A percentile compares a stretch with the other conserved stretches of the same genome.
Evolutionary conservation across 179 eudicot genomes (phyloP).

Genomic region (Spinacia oleracea): DNA sequence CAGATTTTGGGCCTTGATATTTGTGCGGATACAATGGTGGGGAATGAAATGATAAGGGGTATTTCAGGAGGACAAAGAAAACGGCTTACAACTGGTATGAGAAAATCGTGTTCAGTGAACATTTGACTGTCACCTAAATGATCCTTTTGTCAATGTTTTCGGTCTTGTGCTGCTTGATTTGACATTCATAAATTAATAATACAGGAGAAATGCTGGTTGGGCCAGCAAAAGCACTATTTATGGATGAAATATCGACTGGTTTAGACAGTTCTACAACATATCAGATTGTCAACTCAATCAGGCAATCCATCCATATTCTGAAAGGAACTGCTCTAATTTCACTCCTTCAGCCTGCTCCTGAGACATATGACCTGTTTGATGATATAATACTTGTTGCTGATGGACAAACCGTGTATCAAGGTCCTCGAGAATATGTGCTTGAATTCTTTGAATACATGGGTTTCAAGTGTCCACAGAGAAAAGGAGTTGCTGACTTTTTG

Average conservation of each 20-base stretch:
- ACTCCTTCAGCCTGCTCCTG: slow-evolving; percentile 90
- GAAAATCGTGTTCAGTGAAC: neutral
- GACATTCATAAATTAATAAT: neutral
- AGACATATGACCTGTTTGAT: slow-evolving; percentile 73
- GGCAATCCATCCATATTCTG: slow-evolving; percentile 69
- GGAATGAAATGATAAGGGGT: slow-evolving; percentile 81
- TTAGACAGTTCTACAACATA: slow-evolving; percentile 87
- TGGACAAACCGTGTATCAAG: slow-evolving; percentile 82
- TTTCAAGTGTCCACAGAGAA: slow-evolving; percentile 82
- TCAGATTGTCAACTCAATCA: slow-evolving; percentile 73
- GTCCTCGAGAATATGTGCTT: slow-evolving; percentile 72
- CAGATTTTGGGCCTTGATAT: slow-evolving; percentile 80
- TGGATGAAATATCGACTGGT: slow-evolving; percentile 95
- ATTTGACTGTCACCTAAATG: neutral
- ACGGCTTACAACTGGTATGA: slow-evolving; percentile 74
- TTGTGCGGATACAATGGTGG: slow-evolving; percentile 89
- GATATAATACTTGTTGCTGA: slow-evolving; percentile 84
- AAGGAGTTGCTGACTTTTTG: slow-evolving; percentile 81
- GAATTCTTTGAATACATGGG: slow-evolving; percentile 83
- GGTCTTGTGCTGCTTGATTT: neutral
- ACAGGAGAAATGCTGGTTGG: slow-evolving; percentile 93
- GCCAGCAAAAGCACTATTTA: slow-evolving; percentile 79
- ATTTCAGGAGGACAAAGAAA: slow-evolving; percentile 85
- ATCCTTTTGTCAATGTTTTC: neutral
- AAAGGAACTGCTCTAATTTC: slow-evolving; percentile 74